phyloP scores from a whole-genome alignment of 441 rosid genomes.

The Euphorbia celastroides region DNA sequence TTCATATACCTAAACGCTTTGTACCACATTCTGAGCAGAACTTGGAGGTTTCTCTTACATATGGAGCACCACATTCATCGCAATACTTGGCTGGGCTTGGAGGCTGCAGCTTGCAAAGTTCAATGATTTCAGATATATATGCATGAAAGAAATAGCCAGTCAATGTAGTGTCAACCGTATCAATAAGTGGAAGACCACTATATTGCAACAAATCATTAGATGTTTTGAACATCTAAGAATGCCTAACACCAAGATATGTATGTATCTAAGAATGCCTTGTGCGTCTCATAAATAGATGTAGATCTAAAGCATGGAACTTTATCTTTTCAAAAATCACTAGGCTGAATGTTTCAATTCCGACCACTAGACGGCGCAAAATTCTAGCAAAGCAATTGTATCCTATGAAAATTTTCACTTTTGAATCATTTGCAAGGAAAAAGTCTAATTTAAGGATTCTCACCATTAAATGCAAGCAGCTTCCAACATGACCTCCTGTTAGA shows the following conservation, averaged over 20 bases:
- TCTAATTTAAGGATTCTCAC: too few species aligned
- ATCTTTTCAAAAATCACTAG: too few species aligned
- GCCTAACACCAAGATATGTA: too few species aligned
- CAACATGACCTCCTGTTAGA: constrained; percentile 54
- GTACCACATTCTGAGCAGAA: constrained; percentile 92
- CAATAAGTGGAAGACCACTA: background rate
- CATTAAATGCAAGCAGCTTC: constrained; percentile 66
- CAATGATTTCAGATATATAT: background rate
- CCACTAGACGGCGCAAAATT: too few species aligned
- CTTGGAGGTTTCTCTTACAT: constrained; percentile 81
- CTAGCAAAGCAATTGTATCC: background rate
- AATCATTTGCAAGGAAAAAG: constrained; percentile 1
- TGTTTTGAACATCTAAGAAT: too few species aligned
- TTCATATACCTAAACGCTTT: constrained; percentile 69
- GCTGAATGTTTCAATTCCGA: too few species aligned
- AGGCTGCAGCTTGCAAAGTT: constrained; percentile 49
- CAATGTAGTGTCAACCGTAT: background rate
- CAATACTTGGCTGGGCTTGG: constrained; percentile 73
- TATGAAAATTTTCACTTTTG: background rate
- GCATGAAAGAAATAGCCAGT: background rate
- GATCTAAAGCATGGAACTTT: too few species aligned
- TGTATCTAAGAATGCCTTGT: too few species aligned
- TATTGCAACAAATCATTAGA: background rate
- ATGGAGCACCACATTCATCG: constrained; percentile 85
- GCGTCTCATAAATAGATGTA: too few species aligned